Conservation (phyloP, 2,329 filamentous ascomycete species). For the Parascedosporium putredinis region DNA sequence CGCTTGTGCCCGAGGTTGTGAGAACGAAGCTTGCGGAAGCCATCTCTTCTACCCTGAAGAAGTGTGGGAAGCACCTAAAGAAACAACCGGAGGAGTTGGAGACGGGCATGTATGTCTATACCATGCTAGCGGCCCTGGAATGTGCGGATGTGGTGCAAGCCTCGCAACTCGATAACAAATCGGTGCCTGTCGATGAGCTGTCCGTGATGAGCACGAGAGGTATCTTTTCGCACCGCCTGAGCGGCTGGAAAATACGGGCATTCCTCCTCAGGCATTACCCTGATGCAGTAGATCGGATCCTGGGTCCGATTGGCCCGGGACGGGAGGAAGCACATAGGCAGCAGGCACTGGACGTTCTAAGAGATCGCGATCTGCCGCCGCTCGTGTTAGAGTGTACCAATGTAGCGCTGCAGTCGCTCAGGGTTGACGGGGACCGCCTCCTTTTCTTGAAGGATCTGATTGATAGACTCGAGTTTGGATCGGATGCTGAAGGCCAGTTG, state of each 20-base stretch:
- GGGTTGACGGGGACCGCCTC: slow-evolving; percentile 18
- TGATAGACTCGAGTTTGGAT: slow-evolving; percentile 18
- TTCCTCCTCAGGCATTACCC: slow-evolving; percentile 24
- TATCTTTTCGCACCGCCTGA: slow-evolving; percentile 24
- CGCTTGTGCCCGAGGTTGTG: slow-evolving; percentile 15
- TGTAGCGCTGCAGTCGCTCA: slow-evolving; percentile 2
- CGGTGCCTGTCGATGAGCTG: slow-evolving; percentile 20
- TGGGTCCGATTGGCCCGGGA: not conserved
- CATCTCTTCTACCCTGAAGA: slow-evolving; percentile 9
- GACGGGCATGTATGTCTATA: slow-evolving; percentile 7
- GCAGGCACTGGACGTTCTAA: not conserved
- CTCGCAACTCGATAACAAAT: slow-evolving; percentile 7
- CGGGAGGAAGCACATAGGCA: not conserved
- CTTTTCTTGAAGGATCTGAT: slow-evolving; percentile 29
- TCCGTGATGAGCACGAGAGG: slow-evolving; percentile 23
- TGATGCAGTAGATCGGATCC: slow-evolving; percentile 4
- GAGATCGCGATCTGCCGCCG: not conserved
- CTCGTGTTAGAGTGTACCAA: slow-evolving; percentile 6
- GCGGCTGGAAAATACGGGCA: slow-evolving; percentile 35
- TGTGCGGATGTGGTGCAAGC: slow-evolving; percentile 8
- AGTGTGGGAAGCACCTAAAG: slow-evolving; percentile 8
- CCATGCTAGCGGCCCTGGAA: slow-evolving; percentile 11
- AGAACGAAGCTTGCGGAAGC: slow-evolving; percentile 9
- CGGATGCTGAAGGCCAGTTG: slow-evolving; percentile 27
- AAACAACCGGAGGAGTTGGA: slow-evolving; percentile 5